phyloP scores from a whole-genome alignment of 1,284 basidiomycete species.

The Vanrija sp. region DNA sequence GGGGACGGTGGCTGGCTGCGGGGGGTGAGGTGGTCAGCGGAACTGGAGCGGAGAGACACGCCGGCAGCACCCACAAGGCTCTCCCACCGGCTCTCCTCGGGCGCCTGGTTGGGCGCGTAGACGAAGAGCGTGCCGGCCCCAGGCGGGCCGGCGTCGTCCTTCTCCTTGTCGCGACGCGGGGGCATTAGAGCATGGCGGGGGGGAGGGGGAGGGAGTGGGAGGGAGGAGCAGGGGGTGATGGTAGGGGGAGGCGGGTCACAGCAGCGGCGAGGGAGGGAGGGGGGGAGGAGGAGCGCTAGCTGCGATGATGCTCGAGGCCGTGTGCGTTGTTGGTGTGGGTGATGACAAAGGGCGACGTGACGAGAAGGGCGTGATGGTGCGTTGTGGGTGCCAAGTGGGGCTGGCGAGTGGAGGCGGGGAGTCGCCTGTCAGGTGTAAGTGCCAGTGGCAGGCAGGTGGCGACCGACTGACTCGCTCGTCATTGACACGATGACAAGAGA shows the following conservation, averaged over 20 bases:
- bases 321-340: too few relatives aligned
- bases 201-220: neutral
- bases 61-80: conserved; percentile 11
- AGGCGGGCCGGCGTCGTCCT: conserved; percentile 29
- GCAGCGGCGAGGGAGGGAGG: too few relatives aligned
- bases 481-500: neutral
- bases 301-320: too few relatives aligned
- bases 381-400: neutral
- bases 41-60: neutral
- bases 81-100: conserved; percentile 13
- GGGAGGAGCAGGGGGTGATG: neutral
- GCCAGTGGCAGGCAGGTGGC: neutral
- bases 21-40: neutral
- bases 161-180: neutral
- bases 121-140: conserved; percentile 40
- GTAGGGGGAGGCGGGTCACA: too few relatives aligned
- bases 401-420: neutral
- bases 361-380: neutral
- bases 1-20: conserved; percentile 14
- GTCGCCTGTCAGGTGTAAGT: too few relatives aligned
- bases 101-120: conserved; percentile 13
- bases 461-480: too few relatives aligned
- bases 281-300: too few relatives aligned
- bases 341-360: too few relatives aligned
- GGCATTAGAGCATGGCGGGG: conserved; percentile 9